Evolutionary conservation across 164 flowering plant species (phyloP), one percentile per base, ranked within the genome.

Genomic region (Warburgia ugandensis): DNA sequence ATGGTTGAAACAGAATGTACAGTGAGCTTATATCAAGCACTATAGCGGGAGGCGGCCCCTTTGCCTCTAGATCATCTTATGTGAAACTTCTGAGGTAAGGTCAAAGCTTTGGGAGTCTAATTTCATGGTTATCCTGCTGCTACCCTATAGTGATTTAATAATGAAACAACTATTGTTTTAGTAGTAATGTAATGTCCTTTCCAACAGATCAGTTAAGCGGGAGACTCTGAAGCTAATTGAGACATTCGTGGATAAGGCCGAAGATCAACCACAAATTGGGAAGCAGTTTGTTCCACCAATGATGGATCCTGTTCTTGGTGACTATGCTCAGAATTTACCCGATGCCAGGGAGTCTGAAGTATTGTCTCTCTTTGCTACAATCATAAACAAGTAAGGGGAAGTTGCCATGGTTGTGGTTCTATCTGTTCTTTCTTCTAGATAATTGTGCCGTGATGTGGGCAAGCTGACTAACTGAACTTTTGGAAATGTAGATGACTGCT

Each of bases 321-420:
- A 92, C 54, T 92, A 92, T 71, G 91, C 94, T 7, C 71, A 97
- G 72, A 92, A 92, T 58, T 57, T 92, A 63, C 91, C 99, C 60
- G 99, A 92, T 73, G 99, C 99, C n/a, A 77, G 99, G 56, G 99
- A 92, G 59, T 88, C 99, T 9, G 99, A 92, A 79, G 99, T 92
- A 59, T 62, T 88, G 43, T 88, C 99, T 19, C 94, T 92, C 32
- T 92, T 82, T 77, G 95, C 97, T 2, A 92, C 96, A 49, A 92
- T 92, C 32, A 84, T 92, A 58, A 86, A 88, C 74, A 92, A 92
- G 99, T 92, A 77, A 36, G 80, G n/a, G n/a, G n/a, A n/a, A n/a
- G n/a, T n/a, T n/a, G n/a, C n/a, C n/a, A n/a, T n/a, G n/a, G n/a
- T n/a, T n/a, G n/a, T n/a, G n/a, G n/a, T n/a, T n/a, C n/a, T n/a